A percentile compares a stretch with the other conserved stretches of the same genome.
Evolutionary conservation across 805 yeast species (phyloP).

Genomic region (Danielia oregonensis): DNA sequence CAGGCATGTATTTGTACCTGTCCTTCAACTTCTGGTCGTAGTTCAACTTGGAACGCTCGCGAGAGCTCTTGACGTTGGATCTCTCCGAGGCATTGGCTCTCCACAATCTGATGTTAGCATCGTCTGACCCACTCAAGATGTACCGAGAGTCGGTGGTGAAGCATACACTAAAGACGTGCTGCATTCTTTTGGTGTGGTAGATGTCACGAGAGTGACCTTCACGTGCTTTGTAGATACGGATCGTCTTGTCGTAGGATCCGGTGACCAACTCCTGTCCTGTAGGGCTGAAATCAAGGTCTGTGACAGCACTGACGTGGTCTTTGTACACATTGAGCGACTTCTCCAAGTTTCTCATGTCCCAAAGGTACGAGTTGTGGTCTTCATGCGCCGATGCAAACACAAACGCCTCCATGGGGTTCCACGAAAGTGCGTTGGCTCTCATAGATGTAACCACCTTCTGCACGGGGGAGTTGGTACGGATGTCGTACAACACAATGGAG

Average conservation of each 20-base stretch:
- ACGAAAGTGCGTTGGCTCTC: conserved; percentile 80
- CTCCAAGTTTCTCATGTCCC: conserved; percentile 93
- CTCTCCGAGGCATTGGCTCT: conserved; percentile 83
- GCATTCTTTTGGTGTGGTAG: conserved; percentile 98
- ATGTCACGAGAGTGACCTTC: conserved; percentile 94
- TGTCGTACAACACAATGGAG: conserved; percentile 84
- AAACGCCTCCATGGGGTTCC: conserved; percentile 99
- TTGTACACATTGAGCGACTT: conserved; percentile 81
- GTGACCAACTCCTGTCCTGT: conserved; percentile 96
- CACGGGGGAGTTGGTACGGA: conserved; percentile 85
- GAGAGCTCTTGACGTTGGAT: conserved; percentile 72
- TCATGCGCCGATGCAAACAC: conserved; percentile 89
- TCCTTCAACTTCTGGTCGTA: conserved; percentile 91
- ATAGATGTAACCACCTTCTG: conserved; percentile 83
- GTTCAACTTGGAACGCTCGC: conserved; percentile 78
- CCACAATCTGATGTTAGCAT: conserved; percentile 94
- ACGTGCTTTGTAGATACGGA: conserved; percentile 68
- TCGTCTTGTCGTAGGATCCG: conserved; percentile 91
- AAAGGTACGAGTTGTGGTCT: conserved; percentile 89
- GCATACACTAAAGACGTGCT: conserved; percentile 78
- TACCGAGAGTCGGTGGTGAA: conserved; percentile 88
- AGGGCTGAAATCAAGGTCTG: conserved; percentile 93
- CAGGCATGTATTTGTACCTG: conserved; percentile 94
- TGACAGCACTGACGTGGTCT: conserved; percentile 94
- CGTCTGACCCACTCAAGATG: conserved; percentile 89